These are phyloP conservation scores for Ustilago lituana DNA, from an alignment of 1,284 basidiomycete genomes.

Conservation along the genomic window DNA sequence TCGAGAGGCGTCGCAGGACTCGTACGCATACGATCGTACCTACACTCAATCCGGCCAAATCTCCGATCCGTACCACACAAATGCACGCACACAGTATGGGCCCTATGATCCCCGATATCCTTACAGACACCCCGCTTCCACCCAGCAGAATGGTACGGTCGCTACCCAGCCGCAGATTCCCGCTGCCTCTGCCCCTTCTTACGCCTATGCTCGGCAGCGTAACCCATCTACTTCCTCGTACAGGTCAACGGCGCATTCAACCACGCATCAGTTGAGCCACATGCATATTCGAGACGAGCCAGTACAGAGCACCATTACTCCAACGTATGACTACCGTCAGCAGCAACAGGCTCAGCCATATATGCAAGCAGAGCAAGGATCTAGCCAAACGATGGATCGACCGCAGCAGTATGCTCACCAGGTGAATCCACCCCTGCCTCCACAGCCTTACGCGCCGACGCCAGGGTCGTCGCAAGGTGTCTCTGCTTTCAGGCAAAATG, in stretches of 20 bases:
- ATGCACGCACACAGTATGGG: slow-evolving; percentile 21
- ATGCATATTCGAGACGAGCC: slow-evolving; percentile 18
- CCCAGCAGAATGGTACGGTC: neutral
- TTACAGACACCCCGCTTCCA: slow-evolving; percentile 5
- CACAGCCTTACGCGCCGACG: neutral
- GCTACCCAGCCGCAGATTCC: slow-evolving; percentile 1
- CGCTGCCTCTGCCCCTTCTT: neutral
- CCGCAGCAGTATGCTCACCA: slow-evolving; percentile 10
- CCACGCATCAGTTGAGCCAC: slow-evolving; percentile 15
- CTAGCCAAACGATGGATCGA: neutral
- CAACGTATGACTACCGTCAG: neutral
- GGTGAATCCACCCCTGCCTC: slow-evolving; percentile 1
- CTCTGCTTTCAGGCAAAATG: neutral
- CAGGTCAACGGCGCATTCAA: slow-evolving; percentile 2
- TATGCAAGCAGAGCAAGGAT: neutral
- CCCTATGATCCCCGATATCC: slow-evolving; percentile 41
- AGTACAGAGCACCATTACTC: neutral
- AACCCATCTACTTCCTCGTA: slow-evolving; percentile 13
- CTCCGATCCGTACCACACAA: slow-evolving; percentile 16
- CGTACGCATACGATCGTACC: slow-evolving; percentile 5
- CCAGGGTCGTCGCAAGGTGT: neutral
- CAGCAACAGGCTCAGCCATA: slow-evolving; percentile 7
- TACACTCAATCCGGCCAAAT: neutral
- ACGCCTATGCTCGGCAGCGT: slow-evolving; percentile 10
- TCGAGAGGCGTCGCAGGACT: slow-evolving; percentile 8